Percentiles rank a stretch among this genome's conserved stretches.
Evolutionary conservation across 192 early-diverging fungal genomes (phyloP).

Genomic region (Radiomyces spectabilis): DNA sequence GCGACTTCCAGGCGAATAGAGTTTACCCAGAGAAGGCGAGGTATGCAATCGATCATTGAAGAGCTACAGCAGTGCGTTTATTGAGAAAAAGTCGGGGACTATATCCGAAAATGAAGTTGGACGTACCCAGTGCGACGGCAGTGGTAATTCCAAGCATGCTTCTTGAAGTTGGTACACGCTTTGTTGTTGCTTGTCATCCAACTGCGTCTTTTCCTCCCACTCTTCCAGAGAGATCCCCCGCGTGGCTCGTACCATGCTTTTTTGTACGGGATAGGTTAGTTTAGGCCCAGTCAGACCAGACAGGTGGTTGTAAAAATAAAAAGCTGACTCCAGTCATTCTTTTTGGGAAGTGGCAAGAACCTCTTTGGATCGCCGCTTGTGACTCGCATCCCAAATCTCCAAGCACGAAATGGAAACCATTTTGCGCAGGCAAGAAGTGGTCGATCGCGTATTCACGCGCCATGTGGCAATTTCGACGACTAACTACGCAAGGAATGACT

Average conservation of each 20-base stretch:
- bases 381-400: too few relatives aligned
- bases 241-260: slow-evolving; percentile 3
- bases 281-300: too few relatives aligned
- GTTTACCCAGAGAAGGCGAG: slow-evolving; percentile 7
- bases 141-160: slow-evolving; percentile 48
- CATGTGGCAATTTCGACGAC: too few relatives aligned
- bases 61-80: neutral
- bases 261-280: too few relatives aligned
- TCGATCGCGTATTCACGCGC: too few relatives aligned
- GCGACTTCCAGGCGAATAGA: neutral
- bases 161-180: slow-evolving; percentile 51
- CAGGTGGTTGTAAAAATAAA: too few relatives aligned
- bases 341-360: too few relatives aligned
- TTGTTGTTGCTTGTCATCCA: slow-evolving; percentile 41
- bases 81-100: neutral
- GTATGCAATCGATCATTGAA: slow-evolving; percentile 5
- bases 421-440: too few relatives aligned
- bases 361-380: too few relatives aligned
- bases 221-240: slow-evolving; percentile 34
- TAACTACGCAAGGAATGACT: too few relatives aligned
- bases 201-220: slow-evolving; percentile 48
- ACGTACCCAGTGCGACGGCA: slow-evolving; percentile 35
- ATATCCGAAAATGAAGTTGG: neutral
- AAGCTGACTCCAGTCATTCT: too few relatives aligned
- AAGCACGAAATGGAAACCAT: too few relatives aligned